These are phyloP conservation scores for Suillus brevipes DNA, from an alignment of 768 basidiomycete genomes.

Conservation along the genomic window DNA sequence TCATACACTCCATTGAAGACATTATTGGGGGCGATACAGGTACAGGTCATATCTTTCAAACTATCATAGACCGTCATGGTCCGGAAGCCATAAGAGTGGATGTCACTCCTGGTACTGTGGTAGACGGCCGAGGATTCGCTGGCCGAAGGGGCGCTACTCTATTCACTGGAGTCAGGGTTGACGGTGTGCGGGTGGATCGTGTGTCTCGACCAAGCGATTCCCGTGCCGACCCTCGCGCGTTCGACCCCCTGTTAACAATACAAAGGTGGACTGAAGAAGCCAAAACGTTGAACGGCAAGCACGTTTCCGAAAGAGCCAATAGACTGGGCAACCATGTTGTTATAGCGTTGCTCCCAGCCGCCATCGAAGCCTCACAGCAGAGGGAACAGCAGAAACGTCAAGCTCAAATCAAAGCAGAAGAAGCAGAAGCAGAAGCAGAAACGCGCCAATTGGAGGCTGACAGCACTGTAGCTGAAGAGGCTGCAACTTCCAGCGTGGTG, in stretches of 20 bases:
- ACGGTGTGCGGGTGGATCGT: constrained; percentile 57
- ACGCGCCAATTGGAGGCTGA: constrained; percentile 40
- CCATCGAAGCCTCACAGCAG: constrained; percentile 59
- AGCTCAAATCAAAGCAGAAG: constrained; percentile 58
- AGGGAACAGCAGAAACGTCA: constrained; percentile 39
- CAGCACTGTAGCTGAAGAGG: constrained; percentile 29
- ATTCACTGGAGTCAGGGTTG: constrained; percentile 44
- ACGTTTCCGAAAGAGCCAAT: constrained; percentile 62
- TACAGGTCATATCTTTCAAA: constrained; percentile 81
- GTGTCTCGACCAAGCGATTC: constrained; percentile 46
- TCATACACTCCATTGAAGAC: constrained; percentile 77
- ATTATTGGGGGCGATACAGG: constrained; percentile 80
- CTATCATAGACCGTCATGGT: constrained; percentile 66
- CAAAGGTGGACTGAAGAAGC: constrained; percentile 91
- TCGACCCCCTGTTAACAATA: constrained; percentile 77
- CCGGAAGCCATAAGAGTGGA: constrained; percentile 77
- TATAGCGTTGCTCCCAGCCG: constrained; percentile 77
- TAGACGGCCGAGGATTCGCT: constrained; percentile 57
- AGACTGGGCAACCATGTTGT: constrained; percentile 72
- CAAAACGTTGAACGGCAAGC: constrained; percentile 76
- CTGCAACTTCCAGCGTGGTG: constrained; percentile 20
- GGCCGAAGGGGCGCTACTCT: constrained; percentile 48
- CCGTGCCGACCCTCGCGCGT: constrained; percentile 46
- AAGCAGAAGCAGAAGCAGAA: constrained; percentile 44
- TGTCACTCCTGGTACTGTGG: constrained; percentile 63